Evolutionary conservation across 805 yeast genomes (phyloP), one percentile per base, ranked within the genome.

Genomic region (Cyberlindnera samutprakarnensis): DNA sequence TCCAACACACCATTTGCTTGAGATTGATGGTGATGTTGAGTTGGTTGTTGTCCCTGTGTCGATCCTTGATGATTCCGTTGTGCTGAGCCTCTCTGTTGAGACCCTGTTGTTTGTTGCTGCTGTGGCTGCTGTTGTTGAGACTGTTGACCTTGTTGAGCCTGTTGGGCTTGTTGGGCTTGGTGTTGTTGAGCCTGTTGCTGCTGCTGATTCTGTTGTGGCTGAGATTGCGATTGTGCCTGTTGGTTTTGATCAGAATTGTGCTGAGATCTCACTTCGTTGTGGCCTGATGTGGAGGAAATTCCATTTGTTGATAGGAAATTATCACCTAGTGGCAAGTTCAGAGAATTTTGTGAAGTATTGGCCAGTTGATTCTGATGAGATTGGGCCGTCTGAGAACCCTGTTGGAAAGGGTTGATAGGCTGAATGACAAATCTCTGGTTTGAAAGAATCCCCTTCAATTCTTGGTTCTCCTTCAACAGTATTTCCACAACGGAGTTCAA

Each of bases 401-500:
- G 36, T 10, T 33, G 37, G 36, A 33, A 35, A 14, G 43, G 30
- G 28, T 40, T 37, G 17, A 40, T 38, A 2, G 48, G 42, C 24
- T 48, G 50, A 23, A 44, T 37, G 5, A 46, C 37, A 21, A 46
- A 49, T 31, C 47, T 44, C 28, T 49, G 55, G 16, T 34, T 41
- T 1, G 44, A 26, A 5, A 51, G 27, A 9, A 42, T 25, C 4
- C 35, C 36, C 24, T 47, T 51, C 28, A 51, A 32, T 20, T 49
- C 51, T 31, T 42, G 49, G 33, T 51, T 51, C 18, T 51, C 55
- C 32, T 49, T 49, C 18, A 47, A 39, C 17, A 51, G 41, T 3
- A 37, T 27, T 13, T 51, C 54, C 11, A 47, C 37, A 11, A 49
- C 41, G 6, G 46, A 34, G 26, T 33, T 39, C 18, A 51, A 21